Evolutionary conservation across 108 stramenopile species (phyloP), one percentile per base, ranked within the genome.

Genomic region (Heterococcus sp.): DNA sequence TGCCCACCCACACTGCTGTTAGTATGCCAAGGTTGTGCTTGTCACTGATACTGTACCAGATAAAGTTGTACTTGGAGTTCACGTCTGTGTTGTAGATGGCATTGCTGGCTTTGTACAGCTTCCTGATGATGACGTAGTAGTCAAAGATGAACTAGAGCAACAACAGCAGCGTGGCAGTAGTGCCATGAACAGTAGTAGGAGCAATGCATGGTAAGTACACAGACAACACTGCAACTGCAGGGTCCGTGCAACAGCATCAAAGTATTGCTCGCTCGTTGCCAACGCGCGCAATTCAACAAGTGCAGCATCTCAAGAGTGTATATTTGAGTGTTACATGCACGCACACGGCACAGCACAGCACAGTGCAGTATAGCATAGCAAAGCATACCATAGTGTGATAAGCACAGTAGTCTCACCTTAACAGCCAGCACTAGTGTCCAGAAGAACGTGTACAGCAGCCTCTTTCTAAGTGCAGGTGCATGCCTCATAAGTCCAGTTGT

Each of bases 111-210:
- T 37, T 2, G 0, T 71, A 37, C 68, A 80, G 70, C 79, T 71
- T 73, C 69, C n/a, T 80, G 65, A 80, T 37, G 32, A 80, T 72
- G 35, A 40, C 79, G 3, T 67, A 80, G 79, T 80, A 80, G 72
- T 72, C 72, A 37, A 80, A 80, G 37, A 3, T 2, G 26, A 80
- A 39, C 79, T 80, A 38, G 3, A 30, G 32, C 2, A 78, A 28
- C 35, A 32, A 1, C 58, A 2, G 2, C 14, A 58, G n/a, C n/a
- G n/a, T n/a, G n/a, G n/a, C n/a, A n/a, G n/a, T n/a, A n/a, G n/a
- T n/a, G n/a, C n/a, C n/a, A n/a, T n/a, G n/a, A n/a, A n/a, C n/a
- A n/a, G n/a, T n/a, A n/a, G n/a, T n/a, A n/a, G n/a, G n/a, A n/a
- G n/a, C n/a, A n/a, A n/a, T n/a, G n/a, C n/a, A n/a, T n/a, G n/a